phyloP scores from a whole-genome alignment of 2,329 filamentous ascomycete genomes.

The Aspergillus arachidicola region DNA sequence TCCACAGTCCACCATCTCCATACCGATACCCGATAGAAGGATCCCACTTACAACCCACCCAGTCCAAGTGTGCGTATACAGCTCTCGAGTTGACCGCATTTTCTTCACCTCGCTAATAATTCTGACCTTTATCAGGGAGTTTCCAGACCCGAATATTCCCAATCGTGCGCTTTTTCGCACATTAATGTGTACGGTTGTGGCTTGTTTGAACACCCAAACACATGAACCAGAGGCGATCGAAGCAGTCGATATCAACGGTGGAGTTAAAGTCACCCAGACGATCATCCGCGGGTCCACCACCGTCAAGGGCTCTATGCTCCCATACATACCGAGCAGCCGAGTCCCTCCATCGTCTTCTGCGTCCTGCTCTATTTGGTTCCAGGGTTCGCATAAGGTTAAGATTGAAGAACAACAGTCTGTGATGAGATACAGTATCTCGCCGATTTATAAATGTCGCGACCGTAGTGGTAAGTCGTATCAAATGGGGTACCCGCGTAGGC shows the following conservation, averaged over 20 bases:
- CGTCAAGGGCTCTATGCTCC: not conserved
- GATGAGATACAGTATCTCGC: not conserved
- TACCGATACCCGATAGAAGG: not conserved
- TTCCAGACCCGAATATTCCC: not conserved
- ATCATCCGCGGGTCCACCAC: not conserved
- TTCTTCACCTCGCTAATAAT: too few relatives aligned
- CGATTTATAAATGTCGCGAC: not conserved
- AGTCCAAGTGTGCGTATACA: not conserved
- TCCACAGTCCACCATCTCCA: not conserved
- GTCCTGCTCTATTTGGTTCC: not conserved
- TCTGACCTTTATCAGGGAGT: not conserved
- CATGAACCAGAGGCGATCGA: not conserved
- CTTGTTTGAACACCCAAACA: not conserved
- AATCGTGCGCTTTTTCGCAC: not conserved
- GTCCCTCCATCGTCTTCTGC: fast-evolving
- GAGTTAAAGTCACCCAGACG: not conserved
- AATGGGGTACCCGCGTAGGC: fast-evolving
- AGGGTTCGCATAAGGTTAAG: not conserved
- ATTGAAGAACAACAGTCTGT: not conserved
- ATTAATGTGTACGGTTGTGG: not conserved
- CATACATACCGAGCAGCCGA: not conserved
- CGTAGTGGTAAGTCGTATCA: not conserved
- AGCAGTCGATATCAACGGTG: not conserved
- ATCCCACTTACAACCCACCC: not conserved
- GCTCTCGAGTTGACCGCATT: too few relatives aligned